Percentiles rank a stretch among this genome's conserved stretches.
Conservation (phyloP, 352 stramenopile genomes). For the Globisporangium spinosum region DNA sequence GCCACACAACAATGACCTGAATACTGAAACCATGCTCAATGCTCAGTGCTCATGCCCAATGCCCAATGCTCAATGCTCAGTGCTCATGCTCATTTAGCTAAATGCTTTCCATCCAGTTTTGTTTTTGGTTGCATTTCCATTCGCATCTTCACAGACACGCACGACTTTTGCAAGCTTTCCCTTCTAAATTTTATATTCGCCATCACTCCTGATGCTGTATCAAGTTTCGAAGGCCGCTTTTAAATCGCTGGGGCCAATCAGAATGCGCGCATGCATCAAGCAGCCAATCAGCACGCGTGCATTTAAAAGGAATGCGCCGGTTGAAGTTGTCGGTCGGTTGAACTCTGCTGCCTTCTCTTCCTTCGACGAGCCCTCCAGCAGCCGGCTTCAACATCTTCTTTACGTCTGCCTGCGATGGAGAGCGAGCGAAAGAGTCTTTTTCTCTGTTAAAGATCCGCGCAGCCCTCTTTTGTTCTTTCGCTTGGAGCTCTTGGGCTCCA, state of each 20-base stretch:
- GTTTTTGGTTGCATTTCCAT: background rate
- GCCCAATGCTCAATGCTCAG: too few relatives aligned
- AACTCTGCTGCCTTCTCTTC: background rate
- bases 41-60: too few relatives aligned
- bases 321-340: slow-evolving; percentile 30
- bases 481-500: background rate
- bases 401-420: too few relatives aligned
- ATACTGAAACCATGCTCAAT: too few relatives aligned
- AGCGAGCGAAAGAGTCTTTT: background rate
- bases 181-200: background rate
- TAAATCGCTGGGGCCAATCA: background rate
- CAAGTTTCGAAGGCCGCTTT: background rate
- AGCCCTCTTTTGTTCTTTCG: background rate
- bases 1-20: too few relatives aligned
- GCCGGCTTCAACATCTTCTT: slow-evolving; percentile 1
- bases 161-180: too few relatives aligned
- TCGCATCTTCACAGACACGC: background rate
- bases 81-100: too few relatives aligned
- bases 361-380: background rate
- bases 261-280: background rate
- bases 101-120: too few relatives aligned
- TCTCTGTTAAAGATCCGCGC: background rate
- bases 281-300: slow-evolving; percentile 19
- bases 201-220: background rate
- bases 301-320: slow-evolving; percentile 27